These are phyloP conservation scores for Maudiozyma barnettii DNA, from an alignment of 805 yeast species.

Conservation along the genomic window DNA sequence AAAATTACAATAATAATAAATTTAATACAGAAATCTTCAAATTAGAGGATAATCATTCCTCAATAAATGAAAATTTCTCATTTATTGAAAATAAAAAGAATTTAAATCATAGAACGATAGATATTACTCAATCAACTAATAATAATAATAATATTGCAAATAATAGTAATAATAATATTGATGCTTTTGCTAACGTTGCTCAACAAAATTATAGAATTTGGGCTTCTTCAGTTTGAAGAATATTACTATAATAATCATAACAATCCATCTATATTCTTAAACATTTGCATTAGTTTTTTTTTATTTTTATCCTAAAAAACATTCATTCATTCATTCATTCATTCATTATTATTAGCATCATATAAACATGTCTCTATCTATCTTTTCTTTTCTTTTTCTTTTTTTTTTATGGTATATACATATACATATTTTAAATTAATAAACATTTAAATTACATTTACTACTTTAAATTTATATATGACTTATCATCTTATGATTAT, in stretches of 20 bases:
- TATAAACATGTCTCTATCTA: background rate
- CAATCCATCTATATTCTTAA: background rate
- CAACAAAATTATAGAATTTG: slow-evolving; percentile 25
- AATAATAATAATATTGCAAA: background rate
- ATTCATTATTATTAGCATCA: background rate
- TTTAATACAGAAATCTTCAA: background rate
- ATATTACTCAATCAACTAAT: background rate
- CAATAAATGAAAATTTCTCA: too few species aligned
- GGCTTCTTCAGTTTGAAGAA: slow-evolving; percentile 14
- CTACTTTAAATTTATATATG: too few species aligned
- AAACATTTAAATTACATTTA: too few species aligned
- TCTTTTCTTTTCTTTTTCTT: background rate
- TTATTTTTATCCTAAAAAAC: too few species aligned
- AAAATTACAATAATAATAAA: background rate
- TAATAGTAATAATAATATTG: slow-evolving; percentile 3
- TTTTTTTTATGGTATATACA: background rate
- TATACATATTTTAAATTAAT: too few species aligned
- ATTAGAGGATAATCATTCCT: background rate
- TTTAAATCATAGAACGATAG: background rate
- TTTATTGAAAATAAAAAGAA: background rate
- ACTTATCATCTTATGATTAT: too few species aligned
- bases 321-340: too few species aligned
- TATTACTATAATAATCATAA: background rate
- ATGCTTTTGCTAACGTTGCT: slow-evolving; percentile 18
- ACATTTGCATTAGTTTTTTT: background rate